Conservation (phyloP, 768 basidiomycete species). For the Mycena sanguinolenta region DNA sequence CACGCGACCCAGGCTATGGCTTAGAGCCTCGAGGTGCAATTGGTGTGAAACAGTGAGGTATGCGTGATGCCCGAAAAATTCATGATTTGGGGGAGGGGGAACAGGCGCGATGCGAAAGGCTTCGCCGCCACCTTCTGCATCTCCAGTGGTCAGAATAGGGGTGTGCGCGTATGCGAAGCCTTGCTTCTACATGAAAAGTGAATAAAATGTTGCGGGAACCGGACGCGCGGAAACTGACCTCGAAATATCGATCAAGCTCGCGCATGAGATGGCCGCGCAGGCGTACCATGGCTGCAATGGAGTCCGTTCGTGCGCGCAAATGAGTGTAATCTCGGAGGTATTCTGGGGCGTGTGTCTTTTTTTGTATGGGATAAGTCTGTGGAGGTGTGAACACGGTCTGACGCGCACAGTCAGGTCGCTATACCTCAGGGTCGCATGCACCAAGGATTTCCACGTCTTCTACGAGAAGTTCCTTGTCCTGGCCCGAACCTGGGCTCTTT, state of each 20-base stretch:
- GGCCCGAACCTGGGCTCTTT: conserved; percentile 58
- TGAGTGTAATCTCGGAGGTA: conserved; percentile 90
- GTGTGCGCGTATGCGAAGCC: conserved; percentile 86
- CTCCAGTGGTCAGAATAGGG: conserved; percentile 90
- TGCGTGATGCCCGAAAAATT: conserved; percentile 83
- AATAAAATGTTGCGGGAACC: background rate
- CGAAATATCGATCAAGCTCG: conserved; percentile 76
- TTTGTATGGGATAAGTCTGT: conserved; percentile 92
- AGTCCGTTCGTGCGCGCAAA: conserved; percentile 85
- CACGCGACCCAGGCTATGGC: conserved; percentile 81
- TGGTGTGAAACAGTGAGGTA: conserved; percentile 97
- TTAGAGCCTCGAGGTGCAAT: conserved; percentile 92
- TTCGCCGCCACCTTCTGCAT: conserved; percentile 97
- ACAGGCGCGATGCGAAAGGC: conserved; percentile 78
- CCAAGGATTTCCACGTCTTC: conserved; percentile 60
- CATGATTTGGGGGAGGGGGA: conserved; percentile 43
- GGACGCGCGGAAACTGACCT: conserved; percentile 59
- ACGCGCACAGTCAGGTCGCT: conserved; percentile 22
- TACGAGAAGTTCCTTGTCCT: conserved; percentile 63
- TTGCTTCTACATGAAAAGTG: conserved; percentile 67
- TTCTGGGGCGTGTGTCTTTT: conserved; percentile 82
- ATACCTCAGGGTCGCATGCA: conserved; percentile 61
- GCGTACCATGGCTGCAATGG: conserved; percentile 80
- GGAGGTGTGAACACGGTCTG: background rate
- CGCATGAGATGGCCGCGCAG: conserved; percentile 71